Conservation (phyloP, 75 land plant species). For the Isoetes taiwanensis region DNA sequence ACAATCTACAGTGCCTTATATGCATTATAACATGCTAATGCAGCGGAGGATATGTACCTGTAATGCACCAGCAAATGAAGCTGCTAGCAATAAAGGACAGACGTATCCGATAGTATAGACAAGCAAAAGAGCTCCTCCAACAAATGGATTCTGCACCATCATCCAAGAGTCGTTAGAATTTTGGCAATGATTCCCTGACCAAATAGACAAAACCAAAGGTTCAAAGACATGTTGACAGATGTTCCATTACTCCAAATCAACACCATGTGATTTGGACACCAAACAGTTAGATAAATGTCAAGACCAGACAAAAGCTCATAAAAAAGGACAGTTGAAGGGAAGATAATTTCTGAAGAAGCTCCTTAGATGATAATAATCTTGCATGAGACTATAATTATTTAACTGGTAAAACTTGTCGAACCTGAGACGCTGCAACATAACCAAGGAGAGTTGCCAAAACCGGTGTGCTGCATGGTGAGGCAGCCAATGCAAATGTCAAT, state of each 20-base stretch:
- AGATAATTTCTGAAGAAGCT: no score
- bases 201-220: no score
- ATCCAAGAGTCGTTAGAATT: not conserved
- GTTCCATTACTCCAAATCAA: no score
- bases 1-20: no score
- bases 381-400: not conserved
- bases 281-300: no score
- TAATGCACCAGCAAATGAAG: constrained; percentile 96
- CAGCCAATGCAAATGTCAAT: constrained; percentile 92
- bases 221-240: no score
- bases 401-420: constrained; percentile 1
- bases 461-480: constrained; percentile 98
- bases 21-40: not conserved
- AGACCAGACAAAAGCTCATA: no score
- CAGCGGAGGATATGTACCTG: constrained; percentile 36
- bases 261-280: no score
- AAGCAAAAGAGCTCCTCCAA: constrained; percentile 72
- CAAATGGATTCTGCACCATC: constrained; percentile 64
- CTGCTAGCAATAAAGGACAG: constrained; percentile 86
- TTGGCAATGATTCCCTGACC: no score
- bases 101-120: constrained; percentile 95
- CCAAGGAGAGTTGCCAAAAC: constrained; percentile 90
- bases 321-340: no score
- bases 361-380: no score
- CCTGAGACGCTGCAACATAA: constrained; percentile 95